Evolutionary conservation across 2,329 filamentous ascomycete genomes (phyloP).

Genomic region (Ceratocystis papillata): DNA sequence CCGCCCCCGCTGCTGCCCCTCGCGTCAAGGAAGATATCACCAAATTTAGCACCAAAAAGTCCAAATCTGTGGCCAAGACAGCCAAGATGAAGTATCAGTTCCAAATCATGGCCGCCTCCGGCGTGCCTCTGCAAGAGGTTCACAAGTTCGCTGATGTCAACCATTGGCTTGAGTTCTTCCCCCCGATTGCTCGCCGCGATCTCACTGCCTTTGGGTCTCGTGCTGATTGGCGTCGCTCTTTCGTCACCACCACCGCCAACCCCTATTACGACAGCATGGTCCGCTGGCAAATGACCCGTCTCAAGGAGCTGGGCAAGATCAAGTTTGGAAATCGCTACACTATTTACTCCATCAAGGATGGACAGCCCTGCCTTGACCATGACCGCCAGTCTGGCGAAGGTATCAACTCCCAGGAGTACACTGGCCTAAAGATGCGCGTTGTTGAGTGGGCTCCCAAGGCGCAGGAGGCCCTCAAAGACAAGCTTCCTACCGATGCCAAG

Average conservation of each 20-base stretch:
- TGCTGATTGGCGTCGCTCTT: conserved; percentile 85
- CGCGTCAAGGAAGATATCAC: conserved; percentile 69
- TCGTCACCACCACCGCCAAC: conserved; percentile 93
- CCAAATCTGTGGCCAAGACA: conserved; percentile 80
- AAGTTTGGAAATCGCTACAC: conserved; percentile 90
- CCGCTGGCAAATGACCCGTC: conserved; percentile 90
- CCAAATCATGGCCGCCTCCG: conserved; percentile 87
- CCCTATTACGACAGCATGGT: conserved; percentile 95
- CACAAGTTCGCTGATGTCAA: conserved; percentile 85
- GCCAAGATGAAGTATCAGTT: conserved; percentile 93
- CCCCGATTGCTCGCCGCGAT: conserved; percentile 42
- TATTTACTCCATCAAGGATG: conserved; percentile 75
- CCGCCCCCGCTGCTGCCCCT: conserved; percentile 45
- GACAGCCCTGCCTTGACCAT: conserved; percentile 41
- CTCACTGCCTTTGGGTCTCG: conserved; percentile 73
- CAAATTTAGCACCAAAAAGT: conserved; percentile 87
- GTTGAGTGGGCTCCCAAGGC: conserved; percentile 78
- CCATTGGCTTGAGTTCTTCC: conserved; percentile 89
- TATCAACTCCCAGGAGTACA: conserved; percentile 78
- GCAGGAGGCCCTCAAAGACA: conserved; percentile 58
- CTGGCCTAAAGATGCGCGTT: conserved; percentile 80
- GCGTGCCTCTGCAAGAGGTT: conserved; percentile 78
- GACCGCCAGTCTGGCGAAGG: conserved; percentile 39
- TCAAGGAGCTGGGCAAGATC: conserved; percentile 84
- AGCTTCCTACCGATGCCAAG: conserved; percentile 65